Base-by-base conservation (phyloP, 2,329 filamentous ascomycete genomes). In the Alternaria conjuncta region DNA sequence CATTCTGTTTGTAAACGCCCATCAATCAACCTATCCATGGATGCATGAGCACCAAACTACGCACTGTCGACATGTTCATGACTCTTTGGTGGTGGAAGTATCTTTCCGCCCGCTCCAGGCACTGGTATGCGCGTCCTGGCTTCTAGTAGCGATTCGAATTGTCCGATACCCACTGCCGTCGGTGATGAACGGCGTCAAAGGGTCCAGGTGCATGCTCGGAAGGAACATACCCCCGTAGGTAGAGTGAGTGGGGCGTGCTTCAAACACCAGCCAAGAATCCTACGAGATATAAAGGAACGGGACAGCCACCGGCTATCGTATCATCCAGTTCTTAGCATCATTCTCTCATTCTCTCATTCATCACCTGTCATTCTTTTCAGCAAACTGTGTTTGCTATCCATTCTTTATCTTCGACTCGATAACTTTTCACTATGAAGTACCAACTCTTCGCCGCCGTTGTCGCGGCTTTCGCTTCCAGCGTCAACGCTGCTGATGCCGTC, bases 361-460 rank as follows among this genome's bases (percentile, higher is more conserved):
- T 28, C 43, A 15, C 12, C 13, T 36, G 20, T 41, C 18, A n/a
- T 57, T 58, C 41, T n/a, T 64, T 53, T 13, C 20, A 61, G 64
- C 64, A 67, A 71, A 71, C 66, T 64, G 65, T 63, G 65, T 71
- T 72, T 70, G 70, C 69, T 64, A 47, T 65, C 44, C 63, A 60
- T 67, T 71, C 70, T 51, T 68, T 71, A 61, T 56, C 55, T 47
- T 47, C 50, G 6, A 61, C 20, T 61, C 53, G 54, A 46, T 28
- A 57, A 26, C 41, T 32, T 54, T 47, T 12, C 55, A 68, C 36
- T 9, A 72, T 72, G 70, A 72, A 64, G 65, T 69, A 64, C 61
- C 68, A 69, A 26, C 30, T 71, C 50, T 65, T 71, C 46, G 46
- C 61, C 44, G 62, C 69, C 44, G 64, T 64, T 59, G 55, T 61